Conservation (phyloP, 2,329 filamentous ascomycete species). For the Elsinoe ampelina region DNA sequence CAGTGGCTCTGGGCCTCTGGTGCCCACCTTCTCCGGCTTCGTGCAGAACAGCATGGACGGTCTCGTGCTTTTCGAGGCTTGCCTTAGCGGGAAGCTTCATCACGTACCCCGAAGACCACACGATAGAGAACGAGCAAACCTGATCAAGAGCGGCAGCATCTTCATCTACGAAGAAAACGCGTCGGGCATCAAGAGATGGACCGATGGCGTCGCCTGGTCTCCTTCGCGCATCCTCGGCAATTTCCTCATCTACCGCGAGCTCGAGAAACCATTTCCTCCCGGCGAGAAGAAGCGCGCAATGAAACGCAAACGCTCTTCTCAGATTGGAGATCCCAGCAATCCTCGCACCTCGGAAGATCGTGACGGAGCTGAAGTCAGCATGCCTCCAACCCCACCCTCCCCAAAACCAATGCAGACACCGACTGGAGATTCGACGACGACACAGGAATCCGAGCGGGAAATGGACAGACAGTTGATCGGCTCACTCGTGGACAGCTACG, state of each 20-base stretch:
- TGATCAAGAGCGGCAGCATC: constrained; percentile 76
- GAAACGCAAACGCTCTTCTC: constrained; percentile 52
- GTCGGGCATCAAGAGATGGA: constrained; percentile 90
- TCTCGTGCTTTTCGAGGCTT: constrained; percentile 70
- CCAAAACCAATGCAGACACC: constrained; percentile 26
- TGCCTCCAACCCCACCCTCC: constrained; percentile 27
- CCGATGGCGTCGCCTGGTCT: constrained; percentile 83
- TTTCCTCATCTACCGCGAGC: constrained; percentile 76
- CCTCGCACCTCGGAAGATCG: constrained; percentile 27
- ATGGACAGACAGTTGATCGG: constrained; percentile 59
- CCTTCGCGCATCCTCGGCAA: constrained; percentile 78
- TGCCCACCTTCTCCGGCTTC: constrained; percentile 32
- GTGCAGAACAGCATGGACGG: constrained; percentile 51
- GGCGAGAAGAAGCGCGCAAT: constrained; percentile 79
- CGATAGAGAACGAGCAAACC: constrained; percentile 65
- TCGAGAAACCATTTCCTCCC: constrained; percentile 66
- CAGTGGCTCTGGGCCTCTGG: constrained; percentile 28
- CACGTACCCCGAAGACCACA: constrained; percentile 79
- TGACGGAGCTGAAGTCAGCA: constrained; percentile 21
- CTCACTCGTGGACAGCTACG: constrained; percentile 80
- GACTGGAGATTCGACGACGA: constrained; percentile 19
- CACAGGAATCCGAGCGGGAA: constrained; percentile 30
- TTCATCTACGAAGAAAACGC: constrained; percentile 90
- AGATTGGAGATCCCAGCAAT: constrained; percentile 46
- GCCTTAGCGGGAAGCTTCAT: constrained; percentile 57